Evolutionary conservation across 1,139 yeast species (phyloP).

Genomic region (Sugiyamaella paludigena): DNA sequence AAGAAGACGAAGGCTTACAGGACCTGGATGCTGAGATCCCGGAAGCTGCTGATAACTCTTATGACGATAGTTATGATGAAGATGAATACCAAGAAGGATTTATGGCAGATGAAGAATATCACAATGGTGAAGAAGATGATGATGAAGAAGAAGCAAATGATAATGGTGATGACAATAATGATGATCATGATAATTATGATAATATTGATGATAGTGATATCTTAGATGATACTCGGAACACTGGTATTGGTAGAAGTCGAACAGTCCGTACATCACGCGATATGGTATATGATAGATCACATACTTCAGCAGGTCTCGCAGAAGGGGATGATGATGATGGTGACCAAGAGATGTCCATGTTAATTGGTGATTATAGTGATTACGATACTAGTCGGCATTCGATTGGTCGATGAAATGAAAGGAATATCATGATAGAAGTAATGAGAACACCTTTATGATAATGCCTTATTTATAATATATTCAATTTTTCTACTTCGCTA

Average conservation of each 20-base stretch:
- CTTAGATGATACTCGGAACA: not conserved
- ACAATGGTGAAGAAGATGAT: slow-evolving; percentile 14
- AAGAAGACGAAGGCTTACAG: slow-evolving; percentile 25
- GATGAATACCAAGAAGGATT: slow-evolving; percentile 21
- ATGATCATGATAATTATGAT: slow-evolving; percentile 10
- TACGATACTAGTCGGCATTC: too few species aligned
- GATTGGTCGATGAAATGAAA: too few species aligned
- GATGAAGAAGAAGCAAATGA: slow-evolving; percentile 4
- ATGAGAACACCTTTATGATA: too few species aligned
- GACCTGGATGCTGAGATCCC: slow-evolving; percentile 9
- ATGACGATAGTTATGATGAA: slow-evolving; percentile 22
- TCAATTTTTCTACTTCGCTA: too few species aligned
- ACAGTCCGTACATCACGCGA: not conserved
- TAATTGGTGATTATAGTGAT: too few species aligned
- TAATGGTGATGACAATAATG: slow-evolving; percentile 1
- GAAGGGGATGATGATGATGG: not conserved
- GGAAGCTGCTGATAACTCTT: slow-evolving; percentile 27
- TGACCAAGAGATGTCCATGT: slow-evolving; percentile 5
- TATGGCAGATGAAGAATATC: slow-evolving; percentile 20
- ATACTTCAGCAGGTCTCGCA: not conserved
- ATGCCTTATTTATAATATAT: too few species aligned
- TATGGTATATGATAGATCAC: not conserved
- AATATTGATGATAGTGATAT: slow-evolving; percentile 1
- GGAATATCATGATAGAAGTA: too few species aligned
- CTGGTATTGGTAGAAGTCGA: not conserved